A percentile compares a stretch with the other conserved stretches of the same genome.
phyloP scores from a whole-genome alignment of 768 basidiomycete species.

The Lactarius deliciosus region DNA sequence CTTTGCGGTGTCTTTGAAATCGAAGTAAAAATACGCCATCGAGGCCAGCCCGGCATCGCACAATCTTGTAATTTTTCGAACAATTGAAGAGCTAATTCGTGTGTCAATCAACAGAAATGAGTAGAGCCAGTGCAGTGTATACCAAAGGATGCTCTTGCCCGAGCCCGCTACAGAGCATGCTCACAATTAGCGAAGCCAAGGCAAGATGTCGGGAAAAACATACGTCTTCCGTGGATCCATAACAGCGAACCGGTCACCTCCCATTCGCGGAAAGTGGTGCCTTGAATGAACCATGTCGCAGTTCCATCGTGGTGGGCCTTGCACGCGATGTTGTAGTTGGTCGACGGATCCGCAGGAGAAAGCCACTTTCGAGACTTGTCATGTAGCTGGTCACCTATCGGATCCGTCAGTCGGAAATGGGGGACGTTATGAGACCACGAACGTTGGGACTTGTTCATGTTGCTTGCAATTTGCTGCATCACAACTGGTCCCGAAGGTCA shows the following conservation, averaged over 20 bases:
- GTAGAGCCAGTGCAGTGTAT: background rate
- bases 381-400: background rate
- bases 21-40: too few relatives aligned
- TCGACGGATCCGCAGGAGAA: constrained; percentile 1
- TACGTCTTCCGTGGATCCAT: constrained; percentile 10
- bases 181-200: too few relatives aligned
- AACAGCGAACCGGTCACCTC: background rate
- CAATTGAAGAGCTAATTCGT: background rate
- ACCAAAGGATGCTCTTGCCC: background rate
- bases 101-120: background rate
- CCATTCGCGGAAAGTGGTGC: background rate
- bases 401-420: background rate
- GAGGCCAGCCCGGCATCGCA: background rate
- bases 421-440: background rate
- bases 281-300: constrained; percentile 5
- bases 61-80: background rate
- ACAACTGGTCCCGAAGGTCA: background rate
- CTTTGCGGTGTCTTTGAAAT: too few relatives aligned
- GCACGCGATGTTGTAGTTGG: background rate
- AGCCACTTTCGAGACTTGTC: background rate
- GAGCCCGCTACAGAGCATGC: too few relatives aligned
- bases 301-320: background rate
- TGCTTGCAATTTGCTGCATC: background rate
- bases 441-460: background rate
- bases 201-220: background rate